Percentiles rank a stretch among this genome's conserved stretches.
phyloP scores from a whole-genome alignment of 2,329 filamentous ascomycete species.

The Dactylellina drechsleri region DNA sequence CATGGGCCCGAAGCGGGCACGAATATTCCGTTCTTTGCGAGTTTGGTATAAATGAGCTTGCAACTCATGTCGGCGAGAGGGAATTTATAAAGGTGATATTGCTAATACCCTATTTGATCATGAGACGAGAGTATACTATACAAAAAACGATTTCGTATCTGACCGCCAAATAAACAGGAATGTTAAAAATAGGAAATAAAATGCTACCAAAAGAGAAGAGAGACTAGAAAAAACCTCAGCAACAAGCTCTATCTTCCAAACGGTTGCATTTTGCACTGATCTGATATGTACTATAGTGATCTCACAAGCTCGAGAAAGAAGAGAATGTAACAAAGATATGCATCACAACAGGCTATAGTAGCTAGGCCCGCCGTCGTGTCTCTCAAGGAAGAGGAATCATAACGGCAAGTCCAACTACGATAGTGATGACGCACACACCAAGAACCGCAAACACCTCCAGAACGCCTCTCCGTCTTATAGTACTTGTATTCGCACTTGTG shows the following conservation, averaged over 20 bases:
- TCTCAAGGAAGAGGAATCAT: conserved; percentile 11
- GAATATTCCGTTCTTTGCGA: too few species aligned
- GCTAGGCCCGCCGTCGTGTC: too few species aligned
- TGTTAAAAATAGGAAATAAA: background rate
- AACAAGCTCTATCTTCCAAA: too few species aligned
- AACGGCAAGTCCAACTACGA: conserved; percentile 4
- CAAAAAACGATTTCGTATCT: conserved; percentile 2
- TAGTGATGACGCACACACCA: conserved; percentile 17
- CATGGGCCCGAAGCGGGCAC: too few species aligned
- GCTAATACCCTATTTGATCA: too few species aligned
- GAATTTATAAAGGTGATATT: too few species aligned
- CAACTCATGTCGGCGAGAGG: too few species aligned
- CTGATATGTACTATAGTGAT: too few species aligned
- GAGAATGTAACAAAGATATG: background rate
- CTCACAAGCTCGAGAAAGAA: conserved; percentile 3
- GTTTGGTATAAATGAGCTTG: too few species aligned
- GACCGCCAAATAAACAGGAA: conserved; percentile 3
- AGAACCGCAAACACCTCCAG: conserved; percentile 35
- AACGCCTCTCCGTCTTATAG: conserved; percentile 30
- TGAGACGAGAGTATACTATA: background rate
- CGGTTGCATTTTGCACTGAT: too few species aligned
- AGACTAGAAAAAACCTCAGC: background rate
- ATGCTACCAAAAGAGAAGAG: background rate
- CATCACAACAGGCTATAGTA: too few species aligned
- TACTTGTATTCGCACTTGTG: background rate